Evolutionary conservation across 371 early-diverging fungal species (phyloP).

Genomic region (Gilbertella persicaria): DNA sequence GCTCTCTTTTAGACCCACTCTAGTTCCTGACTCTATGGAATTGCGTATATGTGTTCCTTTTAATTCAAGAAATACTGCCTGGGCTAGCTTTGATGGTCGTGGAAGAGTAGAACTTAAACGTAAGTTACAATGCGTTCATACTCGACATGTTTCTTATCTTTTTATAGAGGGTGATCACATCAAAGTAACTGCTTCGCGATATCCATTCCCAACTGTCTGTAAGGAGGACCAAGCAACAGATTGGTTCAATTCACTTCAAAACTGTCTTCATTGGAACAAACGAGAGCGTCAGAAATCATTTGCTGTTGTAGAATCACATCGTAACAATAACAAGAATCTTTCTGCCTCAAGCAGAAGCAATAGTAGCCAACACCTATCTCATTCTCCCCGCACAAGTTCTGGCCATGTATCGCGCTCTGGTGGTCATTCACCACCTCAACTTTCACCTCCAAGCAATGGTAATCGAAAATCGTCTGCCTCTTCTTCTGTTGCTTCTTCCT

Average conservation of each 20-base stretch:
- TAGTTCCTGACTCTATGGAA: slow-evolving; percentile 91
- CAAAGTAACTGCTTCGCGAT: slow-evolving; percentile 80
- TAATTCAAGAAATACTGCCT: slow-evolving; percentile 77
- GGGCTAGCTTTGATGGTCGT: slow-evolving; percentile 92
- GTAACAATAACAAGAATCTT: neutral
- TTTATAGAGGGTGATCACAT: slow-evolving; percentile 83
- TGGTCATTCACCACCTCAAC: slow-evolving; percentile 9
- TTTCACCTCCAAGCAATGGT: neutral
- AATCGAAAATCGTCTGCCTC: slow-evolving; percentile 20
- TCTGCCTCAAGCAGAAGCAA: neutral
- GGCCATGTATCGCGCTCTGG: neutral
- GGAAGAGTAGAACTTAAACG: slow-evolving; percentile 83
- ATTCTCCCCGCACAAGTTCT: neutral
- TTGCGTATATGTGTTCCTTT: slow-evolving; percentile 79
- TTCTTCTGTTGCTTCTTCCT: slow-evolving; percentile 8
- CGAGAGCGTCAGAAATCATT: slow-evolving; percentile 75
- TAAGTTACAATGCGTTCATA: slow-evolving; percentile 20
- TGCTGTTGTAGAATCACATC: slow-evolving; percentile 45
- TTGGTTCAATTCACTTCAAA: slow-evolving; percentile 82
- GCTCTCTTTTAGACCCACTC: slow-evolving; percentile 91
- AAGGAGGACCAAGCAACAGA: slow-evolving; percentile 74
- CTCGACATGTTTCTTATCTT: neutral
- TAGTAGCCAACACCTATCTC: slow-evolving; percentile 3
- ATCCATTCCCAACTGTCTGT: slow-evolving; percentile 89
- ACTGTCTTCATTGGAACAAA: slow-evolving; percentile 86